Conservation (phyloP, 139 green algal genomes). For the Tetradesmus lagerheimii region DNA sequence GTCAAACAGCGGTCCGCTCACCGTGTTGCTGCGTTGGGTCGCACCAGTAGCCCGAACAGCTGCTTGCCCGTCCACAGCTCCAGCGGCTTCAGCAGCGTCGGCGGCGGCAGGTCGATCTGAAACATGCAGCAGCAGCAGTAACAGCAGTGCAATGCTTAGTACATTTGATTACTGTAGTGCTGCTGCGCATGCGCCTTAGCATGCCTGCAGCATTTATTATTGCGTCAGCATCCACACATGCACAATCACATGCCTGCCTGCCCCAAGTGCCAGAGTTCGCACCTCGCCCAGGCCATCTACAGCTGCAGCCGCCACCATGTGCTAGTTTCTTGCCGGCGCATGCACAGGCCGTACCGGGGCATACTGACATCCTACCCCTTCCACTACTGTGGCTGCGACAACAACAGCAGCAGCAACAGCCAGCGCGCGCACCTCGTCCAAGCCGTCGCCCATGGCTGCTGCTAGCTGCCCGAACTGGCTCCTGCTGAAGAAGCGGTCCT, state of each 20-base stretch:
- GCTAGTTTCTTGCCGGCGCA: too few species aligned
- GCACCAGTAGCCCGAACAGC: conserved; percentile 89
- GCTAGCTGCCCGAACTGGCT: conserved; percentile 77
- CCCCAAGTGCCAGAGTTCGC: too few species aligned
- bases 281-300: too few species aligned
- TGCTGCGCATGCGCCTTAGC: not conserved
- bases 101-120: conserved; percentile 61
- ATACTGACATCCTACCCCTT: too few species aligned
- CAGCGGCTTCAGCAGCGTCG: conserved; percentile 85
- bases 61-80: conserved; percentile 99
- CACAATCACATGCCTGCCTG: not conserved
- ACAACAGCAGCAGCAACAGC: too few species aligned
- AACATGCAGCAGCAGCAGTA: not conserved
- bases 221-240: not conserved
- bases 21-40: conserved; percentile 69
- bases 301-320: too few species aligned
- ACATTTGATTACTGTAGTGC: too few species aligned
- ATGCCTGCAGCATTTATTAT: too few species aligned
- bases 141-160: conserved; percentile 31
- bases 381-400: too few species aligned
- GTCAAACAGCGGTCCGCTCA: too few species aligned
- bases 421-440: conserved; percentile 57
- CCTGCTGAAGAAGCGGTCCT: conserved; percentile 83
- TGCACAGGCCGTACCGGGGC: too few species aligned
- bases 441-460: conserved; percentile 81